phyloP scores from a whole-genome alignment of 192 early-diverging fungal genomes.

The Lunasporangiospora selenospora region DNA sequence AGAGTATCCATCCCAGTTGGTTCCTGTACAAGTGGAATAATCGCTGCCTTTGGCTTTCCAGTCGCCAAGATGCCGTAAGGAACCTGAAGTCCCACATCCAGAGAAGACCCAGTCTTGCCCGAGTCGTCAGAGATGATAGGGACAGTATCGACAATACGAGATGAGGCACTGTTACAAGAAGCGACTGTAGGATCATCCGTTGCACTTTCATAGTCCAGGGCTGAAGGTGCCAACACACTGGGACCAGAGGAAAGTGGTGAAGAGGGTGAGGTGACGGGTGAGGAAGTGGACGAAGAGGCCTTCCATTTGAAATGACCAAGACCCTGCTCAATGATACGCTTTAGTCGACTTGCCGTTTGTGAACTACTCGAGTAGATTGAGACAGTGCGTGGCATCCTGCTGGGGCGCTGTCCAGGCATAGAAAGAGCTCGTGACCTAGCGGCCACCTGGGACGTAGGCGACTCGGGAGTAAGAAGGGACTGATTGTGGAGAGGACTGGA shows the following conservation, averaged over 20 bases:
- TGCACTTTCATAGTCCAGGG: no score
- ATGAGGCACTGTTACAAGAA: no score
- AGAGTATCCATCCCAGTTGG: no score
- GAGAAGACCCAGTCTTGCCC: no score
- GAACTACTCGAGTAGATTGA: constrained; percentile 47
- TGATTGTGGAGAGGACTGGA: background rate
- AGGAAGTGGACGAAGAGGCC: background rate
- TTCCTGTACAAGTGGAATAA: no score
- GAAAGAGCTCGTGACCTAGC: constrained; percentile 36
- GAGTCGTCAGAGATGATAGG: no score
- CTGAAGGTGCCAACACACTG: no score
- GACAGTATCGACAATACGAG: no score
- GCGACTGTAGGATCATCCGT: no score
- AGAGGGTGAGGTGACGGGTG: background rate
- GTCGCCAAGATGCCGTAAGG: no score
- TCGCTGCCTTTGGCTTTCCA: no score
- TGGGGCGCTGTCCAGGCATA: constrained; percentile 37
- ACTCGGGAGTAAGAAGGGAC: constrained; percentile 10
- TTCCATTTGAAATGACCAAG: constrained; percentile 33
- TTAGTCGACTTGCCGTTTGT: constrained; percentile 31
- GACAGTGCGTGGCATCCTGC: constrained; percentile 32
- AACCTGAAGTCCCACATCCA: no score
- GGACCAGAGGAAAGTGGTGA: background rate
- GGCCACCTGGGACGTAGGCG: background rate
- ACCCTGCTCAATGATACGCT: constrained; percentile 38